Base-by-base conservation (phyloP, 139 green algal species). In the Pedinophyceae sp. region DNA sequence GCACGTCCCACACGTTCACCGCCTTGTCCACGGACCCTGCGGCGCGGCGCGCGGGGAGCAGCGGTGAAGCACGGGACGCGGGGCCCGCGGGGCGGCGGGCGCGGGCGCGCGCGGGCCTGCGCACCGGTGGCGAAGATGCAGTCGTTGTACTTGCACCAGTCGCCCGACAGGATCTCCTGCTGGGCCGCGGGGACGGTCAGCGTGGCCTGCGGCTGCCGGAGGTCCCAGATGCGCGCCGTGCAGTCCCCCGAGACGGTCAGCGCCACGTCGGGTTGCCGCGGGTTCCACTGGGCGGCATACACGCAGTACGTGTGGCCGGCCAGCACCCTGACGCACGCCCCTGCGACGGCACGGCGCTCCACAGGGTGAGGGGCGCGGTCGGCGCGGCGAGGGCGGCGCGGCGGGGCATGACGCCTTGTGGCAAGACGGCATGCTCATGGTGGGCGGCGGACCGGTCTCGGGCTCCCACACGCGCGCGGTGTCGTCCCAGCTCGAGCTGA, bases 61-160 rank as follows among this genome's bases (percentile, higher is more conserved):
- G n/a, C n/a, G n/a, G n/a, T n/a, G n/a, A n/a, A n/a, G 55, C 24
- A 79, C 17, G 18, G 77, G 13, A 16, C 24, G 16, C 13, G 13
- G 13, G 38, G 13, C 13, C 38, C 13, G 13, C 13, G 16, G 38
- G 38, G 38, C 13, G 38, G 38, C 13, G 38, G 38, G 38, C 13
- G 38, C 13, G 38, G 38, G 38, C 13, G 38, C 13, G 38, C 13
- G 38, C 38, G n/a, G n/a, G n/a, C n/a, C n/a, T n/a, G n/a, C n/a
- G n/a, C n/a, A n/a, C n/a, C n/a, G 0, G 84, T 93, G 30, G 83
- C 85, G 1, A 93, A 67, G 3, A 93, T 46, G 72, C 78, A 93
- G 60, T 97, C 91, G 55, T 95, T 89, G 79, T 97, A 98, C 73
- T 93, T 94, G 81, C 82, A 92, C 85, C 85, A 94, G 62, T 94